Conservation (phyloP, 2,329 filamentous ascomycete genomes). For the Sclerotinia sclerotiorum region DNA sequence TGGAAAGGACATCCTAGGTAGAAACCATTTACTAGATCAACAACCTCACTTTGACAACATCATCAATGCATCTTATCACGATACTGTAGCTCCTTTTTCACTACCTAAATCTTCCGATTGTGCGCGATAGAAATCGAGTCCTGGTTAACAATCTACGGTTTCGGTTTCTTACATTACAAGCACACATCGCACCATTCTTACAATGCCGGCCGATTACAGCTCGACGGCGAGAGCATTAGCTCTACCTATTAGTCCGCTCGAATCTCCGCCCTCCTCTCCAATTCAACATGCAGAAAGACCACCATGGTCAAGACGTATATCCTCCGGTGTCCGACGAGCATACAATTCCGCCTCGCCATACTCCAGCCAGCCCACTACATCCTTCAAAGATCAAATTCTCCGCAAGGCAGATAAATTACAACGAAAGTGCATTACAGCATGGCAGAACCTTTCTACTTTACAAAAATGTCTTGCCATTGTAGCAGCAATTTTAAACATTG, state of each 20-base stretch:
- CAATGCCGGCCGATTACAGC: slow-evolving; percentile 54
- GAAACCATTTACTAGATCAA: background rate
- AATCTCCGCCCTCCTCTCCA: slow-evolving; percentile 46
- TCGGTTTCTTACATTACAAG: background rate
- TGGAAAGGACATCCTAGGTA: background rate
- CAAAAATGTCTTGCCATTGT: slow-evolving; percentile 61
- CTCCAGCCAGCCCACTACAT: slow-evolving; percentile 28
- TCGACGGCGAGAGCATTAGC: slow-evolving; percentile 52
- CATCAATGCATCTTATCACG: slow-evolving; percentile 18
- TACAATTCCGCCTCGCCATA: slow-evolving; percentile 30
- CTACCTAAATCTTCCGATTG: background rate
- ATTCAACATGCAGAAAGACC: slow-evolving; percentile 45
- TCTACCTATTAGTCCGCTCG: slow-evolving; percentile 46
- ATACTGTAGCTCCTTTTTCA: background rate
- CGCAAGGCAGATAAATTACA: slow-evolving; percentile 55
- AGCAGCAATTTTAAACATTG: slow-evolving; percentile 49
- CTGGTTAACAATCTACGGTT: background rate
- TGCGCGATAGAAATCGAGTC: background rate
- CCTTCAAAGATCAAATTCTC: slow-evolving; percentile 45
- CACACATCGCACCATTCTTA: background rate
- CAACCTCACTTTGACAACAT: background rate
- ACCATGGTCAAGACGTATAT: slow-evolving; percentile 52
- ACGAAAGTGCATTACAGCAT: slow-evolving; percentile 50
- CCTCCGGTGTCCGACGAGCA: slow-evolving; percentile 40
- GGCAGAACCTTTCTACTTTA: slow-evolving; percentile 55